These are phyloP conservation scores for Diaporthe longicolla DNA, from an alignment of 2,329 filamentous ascomycete species.

Conservation along the genomic window DNA sequence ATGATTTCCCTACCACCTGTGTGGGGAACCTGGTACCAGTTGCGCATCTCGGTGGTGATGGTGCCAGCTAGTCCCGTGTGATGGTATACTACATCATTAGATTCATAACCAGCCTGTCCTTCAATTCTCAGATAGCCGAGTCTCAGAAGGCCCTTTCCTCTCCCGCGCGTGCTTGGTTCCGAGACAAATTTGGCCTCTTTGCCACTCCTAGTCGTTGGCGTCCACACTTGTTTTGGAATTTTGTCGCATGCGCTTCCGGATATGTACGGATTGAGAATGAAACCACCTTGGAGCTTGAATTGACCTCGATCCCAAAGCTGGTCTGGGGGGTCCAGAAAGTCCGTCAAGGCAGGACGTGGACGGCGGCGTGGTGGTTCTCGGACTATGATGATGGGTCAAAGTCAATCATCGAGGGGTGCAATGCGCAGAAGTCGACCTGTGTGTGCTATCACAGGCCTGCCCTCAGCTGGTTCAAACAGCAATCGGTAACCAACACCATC, in stretches of 20 bases:
- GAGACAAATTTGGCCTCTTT: not conserved
- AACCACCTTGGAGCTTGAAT: not conserved
- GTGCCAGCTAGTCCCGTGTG: conserved; percentile 6
- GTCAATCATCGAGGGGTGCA: not conserved
- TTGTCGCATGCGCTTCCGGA: too few species aligned
- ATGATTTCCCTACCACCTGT: not conserved
- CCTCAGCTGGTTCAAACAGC: not conserved
- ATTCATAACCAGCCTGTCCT: too few species aligned
- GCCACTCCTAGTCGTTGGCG: not conserved
- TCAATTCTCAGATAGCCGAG: not conserved
- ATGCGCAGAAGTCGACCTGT: not conserved
- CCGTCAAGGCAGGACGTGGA: not conserved
- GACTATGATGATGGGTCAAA: not conserved
- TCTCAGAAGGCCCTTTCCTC: not conserved
- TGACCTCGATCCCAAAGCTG: not conserved
- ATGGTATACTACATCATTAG: not conserved
- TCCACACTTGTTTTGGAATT: not conserved
- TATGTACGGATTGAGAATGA: too few species aligned
- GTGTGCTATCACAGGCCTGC: too few species aligned
- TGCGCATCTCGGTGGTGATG: not conserved
- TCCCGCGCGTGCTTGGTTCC: not conserved
- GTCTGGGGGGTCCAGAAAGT: not conserved
- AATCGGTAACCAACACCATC: not conserved
- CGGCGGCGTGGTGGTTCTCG: not conserved
- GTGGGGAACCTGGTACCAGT: conserved; percentile 6